Conservation (phyloP, 768 basidiomycete species). For the Leucocoprinus birnbaumii region DNA sequence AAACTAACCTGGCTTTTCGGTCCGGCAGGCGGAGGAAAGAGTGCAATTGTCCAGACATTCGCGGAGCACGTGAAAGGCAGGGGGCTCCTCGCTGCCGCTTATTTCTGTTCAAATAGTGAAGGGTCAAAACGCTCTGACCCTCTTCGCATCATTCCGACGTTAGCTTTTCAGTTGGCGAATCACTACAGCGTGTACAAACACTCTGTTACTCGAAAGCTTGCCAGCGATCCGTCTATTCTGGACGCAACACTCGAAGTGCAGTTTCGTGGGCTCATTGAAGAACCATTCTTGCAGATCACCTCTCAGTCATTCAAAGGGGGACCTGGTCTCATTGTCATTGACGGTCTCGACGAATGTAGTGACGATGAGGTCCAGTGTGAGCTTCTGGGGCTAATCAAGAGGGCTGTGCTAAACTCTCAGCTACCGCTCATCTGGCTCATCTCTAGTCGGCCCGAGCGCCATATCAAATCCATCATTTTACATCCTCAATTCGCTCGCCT, state of each 20-base stretch:
- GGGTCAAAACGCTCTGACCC: not conserved
- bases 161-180: not conserved
- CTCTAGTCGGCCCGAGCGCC: not conserved
- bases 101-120: not conserved
- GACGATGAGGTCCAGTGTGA: not conserved
- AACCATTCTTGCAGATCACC: not conserved
- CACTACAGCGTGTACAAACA: not conserved
- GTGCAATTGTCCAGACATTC: not conserved
- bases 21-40: not conserved
- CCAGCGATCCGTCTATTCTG: not conserved
- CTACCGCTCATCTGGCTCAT: constrained; percentile 1
- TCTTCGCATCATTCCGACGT: not conserved
- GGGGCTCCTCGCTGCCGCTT: not conserved
- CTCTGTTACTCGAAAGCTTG: not conserved
- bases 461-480: not conserved
- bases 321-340: not conserved
- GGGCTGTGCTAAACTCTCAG: not conserved
- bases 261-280: not conserved
- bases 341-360: not conserved
- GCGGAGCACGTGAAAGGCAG: not conserved
- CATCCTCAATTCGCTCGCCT: not conserved
- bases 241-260: not conserved
- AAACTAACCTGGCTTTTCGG: not conserved
- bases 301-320: not conserved
- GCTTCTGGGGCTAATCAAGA: not conserved